A percentile compares a stretch with the other conserved stretches of the same genome.
phyloP scores from a whole-genome alignment of 305 asterid genomes.

The Rubia peregrina region DNA sequence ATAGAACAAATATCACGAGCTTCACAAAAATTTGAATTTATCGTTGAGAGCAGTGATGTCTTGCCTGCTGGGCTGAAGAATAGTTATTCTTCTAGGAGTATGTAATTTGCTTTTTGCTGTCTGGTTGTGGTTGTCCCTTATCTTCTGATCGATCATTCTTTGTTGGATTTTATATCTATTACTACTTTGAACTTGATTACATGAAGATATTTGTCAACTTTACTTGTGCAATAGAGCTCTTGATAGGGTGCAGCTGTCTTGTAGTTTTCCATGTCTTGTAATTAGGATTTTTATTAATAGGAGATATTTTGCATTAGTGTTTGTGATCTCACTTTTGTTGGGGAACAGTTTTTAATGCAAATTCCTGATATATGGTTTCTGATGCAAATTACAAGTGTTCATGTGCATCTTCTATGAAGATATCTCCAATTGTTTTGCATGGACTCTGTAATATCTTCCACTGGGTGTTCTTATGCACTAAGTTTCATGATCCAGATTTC shows the following conservation, averaged over 20 bases:
- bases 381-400: neutral
- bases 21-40: neutral
- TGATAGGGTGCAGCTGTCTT: neutral
- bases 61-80: neutral
- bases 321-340: neutral
- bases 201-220: neutral
- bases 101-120: neutral
- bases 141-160: neutral
- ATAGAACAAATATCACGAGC: neutral
- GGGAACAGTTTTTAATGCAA: too few species aligned
- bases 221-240: neutral
- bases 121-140: neutral
- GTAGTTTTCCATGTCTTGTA: neutral
- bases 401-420: neutral
- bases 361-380: neutral
- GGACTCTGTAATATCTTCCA: neutral
- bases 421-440: neutral
- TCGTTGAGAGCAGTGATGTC: neutral
- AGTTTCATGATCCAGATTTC: slow-evolving; percentile 48
- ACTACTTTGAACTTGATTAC: neutral
- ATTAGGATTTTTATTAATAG: neutral
- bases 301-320: neutral
- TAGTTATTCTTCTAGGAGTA: too few species aligned
- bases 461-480: slow-evolving; percentile 7
- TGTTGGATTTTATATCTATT: neutral